Percentiles rank a stretch among this genome's conserved stretches.
phyloP scores from a whole-genome alignment of 139 green algal species.

The Deuterostichococcus epilithicus region DNA sequence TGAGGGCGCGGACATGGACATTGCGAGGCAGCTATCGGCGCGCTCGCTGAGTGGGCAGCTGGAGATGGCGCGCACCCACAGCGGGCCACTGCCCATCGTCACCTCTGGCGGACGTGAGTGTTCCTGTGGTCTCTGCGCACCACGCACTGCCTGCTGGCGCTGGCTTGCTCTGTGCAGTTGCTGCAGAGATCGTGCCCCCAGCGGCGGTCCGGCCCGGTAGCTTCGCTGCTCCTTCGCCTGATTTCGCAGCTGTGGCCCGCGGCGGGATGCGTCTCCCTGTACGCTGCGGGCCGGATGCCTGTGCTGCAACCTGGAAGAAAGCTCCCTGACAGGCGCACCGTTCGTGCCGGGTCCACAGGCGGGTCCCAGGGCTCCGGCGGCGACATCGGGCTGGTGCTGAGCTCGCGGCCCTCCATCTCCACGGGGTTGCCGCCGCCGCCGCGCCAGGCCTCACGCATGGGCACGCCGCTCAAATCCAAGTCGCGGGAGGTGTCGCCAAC shows the following conservation, averaged over 20 bases:
- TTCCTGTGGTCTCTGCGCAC: too few relatives aligned
- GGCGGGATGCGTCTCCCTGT: too few relatives aligned
- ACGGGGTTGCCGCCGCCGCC: not conserved
- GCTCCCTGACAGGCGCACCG: too few relatives aligned
- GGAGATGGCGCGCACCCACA: conserved; percentile 1
- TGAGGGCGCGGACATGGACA: not conserved
- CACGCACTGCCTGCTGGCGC: too few relatives aligned
- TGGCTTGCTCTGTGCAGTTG: too few relatives aligned
- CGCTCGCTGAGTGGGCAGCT: not conserved
- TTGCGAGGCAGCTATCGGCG: not conserved
- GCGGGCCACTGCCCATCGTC: not conserved
- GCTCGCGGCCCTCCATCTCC: not conserved
- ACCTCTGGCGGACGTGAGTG: not conserved
- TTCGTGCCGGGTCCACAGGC: not conserved
- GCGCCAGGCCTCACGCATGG: not conserved
- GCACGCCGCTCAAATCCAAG: not conserved
- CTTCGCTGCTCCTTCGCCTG: too few relatives aligned
- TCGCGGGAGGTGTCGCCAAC: not conserved
- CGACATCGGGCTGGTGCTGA: not conserved
- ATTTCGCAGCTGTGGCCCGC: too few relatives aligned
- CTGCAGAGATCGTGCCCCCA: too few relatives aligned
- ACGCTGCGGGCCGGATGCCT: not conserved
- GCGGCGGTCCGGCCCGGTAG: too few relatives aligned
- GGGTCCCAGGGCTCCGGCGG: not conserved
- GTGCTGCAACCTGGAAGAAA: too few relatives aligned